Evolutionary conservation across 2,329 filamentous ascomycete genomes (phyloP).

Genomic region (Arthrobotrys sphaeroides): DNA sequence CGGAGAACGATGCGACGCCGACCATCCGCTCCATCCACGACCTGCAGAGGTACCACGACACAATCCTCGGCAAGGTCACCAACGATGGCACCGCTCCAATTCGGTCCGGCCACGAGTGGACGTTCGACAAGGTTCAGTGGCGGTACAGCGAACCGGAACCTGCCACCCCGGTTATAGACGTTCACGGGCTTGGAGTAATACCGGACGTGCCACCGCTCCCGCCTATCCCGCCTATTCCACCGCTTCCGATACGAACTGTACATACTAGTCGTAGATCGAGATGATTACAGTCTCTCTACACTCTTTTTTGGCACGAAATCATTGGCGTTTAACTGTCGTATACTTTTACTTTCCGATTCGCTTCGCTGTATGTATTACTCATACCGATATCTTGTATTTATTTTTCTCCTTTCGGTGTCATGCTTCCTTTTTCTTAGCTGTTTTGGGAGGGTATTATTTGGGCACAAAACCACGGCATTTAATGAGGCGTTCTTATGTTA

Average conservation of each 20-base stretch:
- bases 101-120: conserved; percentile 29
- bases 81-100: conserved; percentile 19
- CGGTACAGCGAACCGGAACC: conserved; percentile 47
- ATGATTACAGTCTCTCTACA: conserved; percentile 27
- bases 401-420: conserved; percentile 3
- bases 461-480: conserved; percentile 45
- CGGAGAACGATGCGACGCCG: conserved; percentile 16
- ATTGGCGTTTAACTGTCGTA: conserved; percentile 14
- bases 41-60: conserved; percentile 43
- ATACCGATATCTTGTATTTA: not conserved
- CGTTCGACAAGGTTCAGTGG: conserved; percentile 51
- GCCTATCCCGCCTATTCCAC: conserved; percentile 30
- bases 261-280: conserved; percentile 43
- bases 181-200: conserved; percentile 42
- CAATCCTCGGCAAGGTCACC: not conserved
- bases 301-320: not conserved
- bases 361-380: conserved; percentile 45
- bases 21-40: conserved; percentile 42
- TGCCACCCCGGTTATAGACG: conserved; percentile 25
- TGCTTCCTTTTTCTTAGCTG: not conserved
- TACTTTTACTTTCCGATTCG: not conserved
- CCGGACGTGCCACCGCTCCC: conserved; percentile 44
- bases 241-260: conserved; percentile 32
- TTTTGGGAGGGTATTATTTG: conserved; percentile 13
- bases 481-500: conserved; percentile 40